Evolutionary conservation across 2,329 filamentous ascomycete genomes (phyloP).

Genomic region (Arthrobotrys sphaeroides): DNA sequence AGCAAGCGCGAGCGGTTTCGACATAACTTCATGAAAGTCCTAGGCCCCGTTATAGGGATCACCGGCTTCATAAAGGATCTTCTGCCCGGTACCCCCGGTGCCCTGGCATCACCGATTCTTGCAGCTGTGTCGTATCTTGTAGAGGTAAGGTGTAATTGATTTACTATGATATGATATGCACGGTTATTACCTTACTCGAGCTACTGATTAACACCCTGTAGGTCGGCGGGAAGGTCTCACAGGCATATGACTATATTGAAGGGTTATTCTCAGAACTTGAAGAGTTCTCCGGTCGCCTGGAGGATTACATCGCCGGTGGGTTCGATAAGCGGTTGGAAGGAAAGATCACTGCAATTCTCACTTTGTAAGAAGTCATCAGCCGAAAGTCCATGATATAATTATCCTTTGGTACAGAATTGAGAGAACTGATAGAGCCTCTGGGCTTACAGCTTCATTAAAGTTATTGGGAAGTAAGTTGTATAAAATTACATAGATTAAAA

Average conservation of each 20-base stretch:
- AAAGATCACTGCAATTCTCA: not conserved
- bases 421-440: not conserved
- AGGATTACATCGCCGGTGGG: not conserved
- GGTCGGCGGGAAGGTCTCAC: not conserved
- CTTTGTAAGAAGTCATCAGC: not conserved
- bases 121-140: not conserved
- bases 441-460: not conserved
- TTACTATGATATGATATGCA: no score
- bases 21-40: not conserved
- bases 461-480: not conserved
- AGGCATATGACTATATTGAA: conserved; percentile 3
- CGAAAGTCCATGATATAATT: no score
- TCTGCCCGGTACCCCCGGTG: not conserved
- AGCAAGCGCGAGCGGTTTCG: not conserved
- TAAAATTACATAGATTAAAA: not conserved
- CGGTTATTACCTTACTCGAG: no score
- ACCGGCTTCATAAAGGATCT: not conserved
- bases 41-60: not conserved
- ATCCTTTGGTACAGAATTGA: not conserved
- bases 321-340: not conserved
- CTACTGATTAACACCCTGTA: not conserved
- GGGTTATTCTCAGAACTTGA: not conserved
- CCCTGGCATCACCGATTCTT: not conserved
- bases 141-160: not conserved
- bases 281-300: not conserved